Evolutionary conservation across 305 asterid species (phyloP).

Genomic region (Fraxinus paxiana): DNA sequence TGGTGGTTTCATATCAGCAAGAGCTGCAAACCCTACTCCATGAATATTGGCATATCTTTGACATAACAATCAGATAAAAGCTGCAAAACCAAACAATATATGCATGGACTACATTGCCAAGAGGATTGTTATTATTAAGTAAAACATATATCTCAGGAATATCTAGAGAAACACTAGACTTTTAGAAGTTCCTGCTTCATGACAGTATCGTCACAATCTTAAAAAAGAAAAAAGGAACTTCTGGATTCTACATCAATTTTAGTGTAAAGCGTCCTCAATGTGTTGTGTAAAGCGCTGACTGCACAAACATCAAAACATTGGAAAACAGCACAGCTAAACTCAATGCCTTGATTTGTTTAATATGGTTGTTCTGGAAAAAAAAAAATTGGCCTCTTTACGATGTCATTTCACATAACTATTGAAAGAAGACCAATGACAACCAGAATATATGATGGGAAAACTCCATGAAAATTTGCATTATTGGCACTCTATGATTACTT

Average conservation of each 20-base stretch:
- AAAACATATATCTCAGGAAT: neutral
- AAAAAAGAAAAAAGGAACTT: neutral
- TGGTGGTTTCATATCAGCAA: neutral
- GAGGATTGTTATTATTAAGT: neutral
- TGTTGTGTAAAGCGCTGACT: neutral
- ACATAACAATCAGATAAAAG: neutral
- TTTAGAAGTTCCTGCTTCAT: neutral
- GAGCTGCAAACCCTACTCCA: neutral
- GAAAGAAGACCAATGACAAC: neutral
- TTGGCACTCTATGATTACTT: neutral
- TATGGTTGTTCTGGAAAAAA: neutral
- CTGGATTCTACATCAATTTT: neutral
- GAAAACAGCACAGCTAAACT: neutral
- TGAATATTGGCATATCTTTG: neutral
- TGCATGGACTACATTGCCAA: neutral
- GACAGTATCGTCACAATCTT: neutral
- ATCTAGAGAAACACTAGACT: neutral
- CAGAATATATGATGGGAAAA: neutral
- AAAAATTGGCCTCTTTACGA: neutral
- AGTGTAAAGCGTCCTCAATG: neutral
- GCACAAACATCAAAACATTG: neutral
- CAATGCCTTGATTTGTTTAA: neutral
- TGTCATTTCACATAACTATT: neutral
- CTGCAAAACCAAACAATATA: neutral
- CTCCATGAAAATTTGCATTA: neutral